Evolutionary conservation across 805 yeast species (phyloP).

Genomic region (Lipomyces starkeyi): DNA sequence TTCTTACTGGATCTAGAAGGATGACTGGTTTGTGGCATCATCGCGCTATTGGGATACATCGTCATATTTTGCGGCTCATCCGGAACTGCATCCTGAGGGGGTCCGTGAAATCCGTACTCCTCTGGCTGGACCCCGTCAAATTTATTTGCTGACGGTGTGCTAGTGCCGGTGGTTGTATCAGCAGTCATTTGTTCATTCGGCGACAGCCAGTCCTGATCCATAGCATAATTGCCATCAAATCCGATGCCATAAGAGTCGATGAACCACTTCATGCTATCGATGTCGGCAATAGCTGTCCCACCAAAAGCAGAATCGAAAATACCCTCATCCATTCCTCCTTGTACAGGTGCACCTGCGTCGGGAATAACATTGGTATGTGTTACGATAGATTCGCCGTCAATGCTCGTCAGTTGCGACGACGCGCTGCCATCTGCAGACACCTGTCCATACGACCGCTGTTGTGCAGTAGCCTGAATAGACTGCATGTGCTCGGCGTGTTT

Average conservation of each 20-base stretch:
- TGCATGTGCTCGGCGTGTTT: slow-evolving; percentile 13
- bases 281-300: slow-evolving; percentile 21
- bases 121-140: neutral
- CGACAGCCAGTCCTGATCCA: slow-evolving; percentile 23
- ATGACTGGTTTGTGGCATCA: neutral
- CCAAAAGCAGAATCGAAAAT: slow-evolving; percentile 17
- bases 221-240: slow-evolving; percentile 28
- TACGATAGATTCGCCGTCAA: neutral
- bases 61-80: neutral
- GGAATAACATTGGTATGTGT: neutral
- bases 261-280: slow-evolving; percentile 32
- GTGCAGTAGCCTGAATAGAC: slow-evolving; percentile 9
- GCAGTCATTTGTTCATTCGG: neutral
- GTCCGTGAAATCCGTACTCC: neutral
- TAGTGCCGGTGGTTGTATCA: slow-evolving; percentile 8
- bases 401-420: neutral
- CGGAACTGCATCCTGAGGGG: neutral
- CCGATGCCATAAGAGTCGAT: slow-evolving; percentile 32
- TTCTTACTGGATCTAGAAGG: neutral
- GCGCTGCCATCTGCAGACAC: neutral
- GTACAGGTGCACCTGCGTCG: neutral
- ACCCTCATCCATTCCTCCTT: slow-evolving; percentile 1
- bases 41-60: neutral
- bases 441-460: neutral
- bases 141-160: slow-evolving; percentile 6